Evolutionary conservation across 495 filamentous ascomycete genomes (phyloP).

Genomic region (Lophium mytilinum): DNA sequence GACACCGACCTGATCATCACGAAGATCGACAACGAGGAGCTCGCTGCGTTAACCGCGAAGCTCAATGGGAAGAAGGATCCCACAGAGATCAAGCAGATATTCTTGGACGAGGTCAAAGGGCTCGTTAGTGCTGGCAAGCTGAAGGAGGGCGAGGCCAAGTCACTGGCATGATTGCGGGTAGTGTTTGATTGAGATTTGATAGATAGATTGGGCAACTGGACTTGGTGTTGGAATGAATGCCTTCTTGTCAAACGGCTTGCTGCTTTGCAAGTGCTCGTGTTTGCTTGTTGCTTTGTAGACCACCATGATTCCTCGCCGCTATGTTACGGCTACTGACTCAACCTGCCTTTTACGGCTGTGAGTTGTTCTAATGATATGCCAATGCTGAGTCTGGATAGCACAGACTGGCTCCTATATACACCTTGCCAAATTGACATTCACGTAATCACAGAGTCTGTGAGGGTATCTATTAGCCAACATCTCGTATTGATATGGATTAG

Average conservation of each 20-base stretch:
- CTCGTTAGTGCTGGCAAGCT: constrained; percentile 72
- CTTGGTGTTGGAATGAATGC: neutral
- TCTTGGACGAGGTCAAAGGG: constrained; percentile 57
- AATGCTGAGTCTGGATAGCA: too few species aligned
- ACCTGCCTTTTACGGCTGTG: too few species aligned
- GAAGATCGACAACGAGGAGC: constrained; percentile 84
- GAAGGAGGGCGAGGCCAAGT: constrained; percentile 61
- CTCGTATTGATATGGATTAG: too few species aligned
- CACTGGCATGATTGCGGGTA: constrained; percentile 5
- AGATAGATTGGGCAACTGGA: neutral
- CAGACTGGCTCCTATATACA: too few species aligned
- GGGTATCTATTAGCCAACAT: too few species aligned
- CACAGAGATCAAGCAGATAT: constrained; percentile 57
- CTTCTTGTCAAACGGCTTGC: neutral
- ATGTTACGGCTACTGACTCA: neutral
- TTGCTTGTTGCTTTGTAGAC: neutral
- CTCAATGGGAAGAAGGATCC: constrained; percentile 54
- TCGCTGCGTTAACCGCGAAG: constrained; percentile 68
- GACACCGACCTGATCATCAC: constrained; percentile 83
- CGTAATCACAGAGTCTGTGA: too few species aligned
- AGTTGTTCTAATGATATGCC: too few species aligned
- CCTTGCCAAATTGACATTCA: too few species aligned
- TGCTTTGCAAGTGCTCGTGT: neutral
- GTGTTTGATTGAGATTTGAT: too few species aligned
- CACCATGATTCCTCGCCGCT: neutral